Evolutionary conservation across 2,329 filamentous ascomycete genomes (phyloP).

Genomic region (Ceratocystis lukuohia): DNA sequence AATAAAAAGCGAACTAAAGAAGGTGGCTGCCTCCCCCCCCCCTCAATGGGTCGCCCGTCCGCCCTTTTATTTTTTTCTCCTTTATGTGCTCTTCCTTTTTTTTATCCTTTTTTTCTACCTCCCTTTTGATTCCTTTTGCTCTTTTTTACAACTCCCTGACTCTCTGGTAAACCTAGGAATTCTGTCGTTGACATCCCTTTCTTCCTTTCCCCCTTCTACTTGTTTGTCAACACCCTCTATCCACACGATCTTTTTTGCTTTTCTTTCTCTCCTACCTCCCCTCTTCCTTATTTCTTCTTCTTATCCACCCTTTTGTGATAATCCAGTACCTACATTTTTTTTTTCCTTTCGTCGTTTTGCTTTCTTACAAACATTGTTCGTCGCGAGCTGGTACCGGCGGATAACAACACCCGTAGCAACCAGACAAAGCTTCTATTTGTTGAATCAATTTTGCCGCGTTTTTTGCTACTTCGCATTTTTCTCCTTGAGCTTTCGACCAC

Average conservation of each 20-base stretch:
- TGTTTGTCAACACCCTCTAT: conserved; percentile 13
- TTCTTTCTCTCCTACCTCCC: neutral
- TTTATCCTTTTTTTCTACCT: neutral
- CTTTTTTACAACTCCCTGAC: conserved; percentile 6
- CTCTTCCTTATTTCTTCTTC: neutral
- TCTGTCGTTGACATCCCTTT: conserved; percentile 18
- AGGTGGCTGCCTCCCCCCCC: conserved; percentile 16
- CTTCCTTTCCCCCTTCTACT: conserved; percentile 15
- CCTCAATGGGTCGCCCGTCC: neutral
- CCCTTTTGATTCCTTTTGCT: conserved; percentile 6
- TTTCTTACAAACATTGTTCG: conserved; percentile 13
- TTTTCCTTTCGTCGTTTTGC: conserved; percentile 1
- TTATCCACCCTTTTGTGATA: conserved; percentile 5
- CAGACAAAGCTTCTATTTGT: neutral
- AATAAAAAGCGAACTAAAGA: conserved; percentile 14
- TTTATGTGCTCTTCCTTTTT: neutral
- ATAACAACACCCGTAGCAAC: conserved; percentile 8
- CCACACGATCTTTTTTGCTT: conserved; percentile 18
- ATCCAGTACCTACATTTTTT: neutral
- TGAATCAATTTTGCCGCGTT: neutral
- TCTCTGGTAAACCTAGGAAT: conserved; percentile 19
- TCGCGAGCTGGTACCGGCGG: conserved; percentile 12
- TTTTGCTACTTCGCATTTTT: conserved; percentile 2
- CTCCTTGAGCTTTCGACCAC: conserved; percentile 4
- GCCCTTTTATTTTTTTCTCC: conserved; percentile 6